These are phyloP conservation scores for Pythium dissotocum DNA, from an alignment of 352 stramenopile species.

Conservation along the genomic window DNA sequence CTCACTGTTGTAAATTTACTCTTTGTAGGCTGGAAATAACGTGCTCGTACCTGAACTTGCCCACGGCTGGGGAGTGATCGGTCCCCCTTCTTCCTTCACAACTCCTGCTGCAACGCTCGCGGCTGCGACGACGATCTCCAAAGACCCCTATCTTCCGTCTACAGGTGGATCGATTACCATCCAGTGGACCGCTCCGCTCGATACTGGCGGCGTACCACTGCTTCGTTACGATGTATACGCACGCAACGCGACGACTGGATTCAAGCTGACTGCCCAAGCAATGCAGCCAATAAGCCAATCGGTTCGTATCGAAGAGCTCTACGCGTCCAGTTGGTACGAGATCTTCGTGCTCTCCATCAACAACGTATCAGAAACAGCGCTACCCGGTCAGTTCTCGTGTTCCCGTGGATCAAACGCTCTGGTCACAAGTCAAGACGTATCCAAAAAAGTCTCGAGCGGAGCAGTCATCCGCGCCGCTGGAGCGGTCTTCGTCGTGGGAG, in stretches of 20 bases:
- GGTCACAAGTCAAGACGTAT: conserved; percentile 42
- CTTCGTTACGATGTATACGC: conserved; percentile 41
- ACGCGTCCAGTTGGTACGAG: conserved; percentile 45
- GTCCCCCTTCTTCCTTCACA: conserved; percentile 32
- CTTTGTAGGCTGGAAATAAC: conserved; percentile 44
- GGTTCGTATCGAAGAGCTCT: conserved; percentile 30
- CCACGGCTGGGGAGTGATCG: conserved; percentile 49
- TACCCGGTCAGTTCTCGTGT: conserved; percentile 45
- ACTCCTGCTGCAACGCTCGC: conserved; percentile 38
- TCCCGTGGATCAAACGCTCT: conserved; percentile 32
- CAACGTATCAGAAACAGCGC: neutral
- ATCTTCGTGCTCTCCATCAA: conserved; percentile 57
- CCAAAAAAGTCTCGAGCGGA: conserved; percentile 30
- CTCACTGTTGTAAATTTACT: neutral
- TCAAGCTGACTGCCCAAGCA: conserved; percentile 27
- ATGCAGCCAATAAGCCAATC: conserved; percentile 14
- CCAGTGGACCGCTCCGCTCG: conserved; percentile 44
- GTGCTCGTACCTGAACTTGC: conserved; percentile 32
- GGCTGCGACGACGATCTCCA: conserved; percentile 24
- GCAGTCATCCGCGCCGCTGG: conserved; percentile 32
- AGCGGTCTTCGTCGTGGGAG: conserved; percentile 35
- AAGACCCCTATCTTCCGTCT: neutral
- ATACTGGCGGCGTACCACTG: conserved; percentile 47
- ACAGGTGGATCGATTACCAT: conserved; percentile 63
- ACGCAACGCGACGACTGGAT: conserved; percentile 29